These are phyloP conservation scores for Sphagnum fallax DNA, from an alignment of 228 moss, liverwort and hornwort genomes.

Conservation along the genomic window DNA sequence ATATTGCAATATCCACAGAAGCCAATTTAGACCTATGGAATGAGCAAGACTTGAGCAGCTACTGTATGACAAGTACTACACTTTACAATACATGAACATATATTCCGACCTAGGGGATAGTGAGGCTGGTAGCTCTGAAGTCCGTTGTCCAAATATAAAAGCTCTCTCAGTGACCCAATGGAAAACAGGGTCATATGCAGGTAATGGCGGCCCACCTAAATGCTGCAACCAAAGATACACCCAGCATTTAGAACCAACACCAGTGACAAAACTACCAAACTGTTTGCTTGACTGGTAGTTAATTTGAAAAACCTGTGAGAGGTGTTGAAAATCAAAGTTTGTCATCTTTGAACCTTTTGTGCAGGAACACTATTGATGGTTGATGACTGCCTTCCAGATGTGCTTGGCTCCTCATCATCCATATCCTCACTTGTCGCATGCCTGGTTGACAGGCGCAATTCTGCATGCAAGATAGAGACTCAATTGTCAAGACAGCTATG, in stretches of 20 bases:
- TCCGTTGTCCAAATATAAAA: conserved; percentile 75
- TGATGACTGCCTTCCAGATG: conserved; percentile 35
- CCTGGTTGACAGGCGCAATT: conserved; percentile 78
- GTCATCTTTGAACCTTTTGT: not conserved
- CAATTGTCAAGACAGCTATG: too few species aligned
- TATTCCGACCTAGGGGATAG: conserved; percentile 43
- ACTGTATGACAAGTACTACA: too few species aligned
- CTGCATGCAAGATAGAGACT: conserved; percentile 17
- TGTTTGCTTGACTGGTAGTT: too few species aligned
- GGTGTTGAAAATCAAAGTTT: too few species aligned
- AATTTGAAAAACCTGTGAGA: too few species aligned
- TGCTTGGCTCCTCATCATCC: conserved; percentile 84
- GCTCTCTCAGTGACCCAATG: conserved; percentile 78
- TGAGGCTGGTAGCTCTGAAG: conserved; percentile 67
- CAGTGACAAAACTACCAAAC: too few species aligned
- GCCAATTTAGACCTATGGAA: too few species aligned
- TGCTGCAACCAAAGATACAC: conserved; percentile 55
- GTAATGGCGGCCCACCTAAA: conserved; percentile 79
- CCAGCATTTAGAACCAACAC: too few species aligned
- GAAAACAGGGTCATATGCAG: conserved; percentile 91
- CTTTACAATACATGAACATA: too few species aligned
- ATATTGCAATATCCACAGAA: too few species aligned
- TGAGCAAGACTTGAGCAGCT: too few species aligned
- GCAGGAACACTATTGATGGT: not conserved
- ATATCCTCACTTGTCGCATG: conserved; percentile 67